phyloP scores from a whole-genome alignment of 306 rosid species.

The Rubus parviflorus region DNA sequence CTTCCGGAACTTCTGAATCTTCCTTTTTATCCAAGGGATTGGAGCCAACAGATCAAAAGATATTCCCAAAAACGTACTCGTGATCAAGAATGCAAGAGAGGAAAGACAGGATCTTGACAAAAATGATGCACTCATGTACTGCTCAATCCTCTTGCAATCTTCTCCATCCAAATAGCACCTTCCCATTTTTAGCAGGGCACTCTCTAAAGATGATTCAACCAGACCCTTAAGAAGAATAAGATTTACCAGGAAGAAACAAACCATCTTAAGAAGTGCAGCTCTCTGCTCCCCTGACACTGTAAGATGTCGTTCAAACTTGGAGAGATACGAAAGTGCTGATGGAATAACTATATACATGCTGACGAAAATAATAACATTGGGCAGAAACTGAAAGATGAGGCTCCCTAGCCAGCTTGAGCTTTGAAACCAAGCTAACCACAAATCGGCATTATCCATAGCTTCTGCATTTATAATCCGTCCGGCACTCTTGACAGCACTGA shows the following conservation, averaged over 20 bases:
- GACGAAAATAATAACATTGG: slow-evolving; percentile 82
- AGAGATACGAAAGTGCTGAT: slow-evolving; percentile 85
- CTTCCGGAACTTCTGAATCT: slow-evolving; percentile 70
- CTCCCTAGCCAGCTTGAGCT: slow-evolving; percentile 94
- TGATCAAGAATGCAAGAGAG: slow-evolving; percentile 86
- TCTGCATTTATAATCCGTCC: slow-evolving; percentile 86
- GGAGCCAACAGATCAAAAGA: slow-evolving; percentile 93
- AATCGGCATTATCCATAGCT: slow-evolving; percentile 91
- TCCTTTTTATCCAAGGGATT: slow-evolving; percentile 89
- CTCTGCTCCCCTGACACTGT: slow-evolving; percentile 95
- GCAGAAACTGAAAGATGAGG: slow-evolving; percentile 86
- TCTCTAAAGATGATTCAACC: slow-evolving; percentile 89
- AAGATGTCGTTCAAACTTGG: slow-evolving; percentile 86
- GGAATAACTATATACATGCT: slow-evolving; percentile 93
- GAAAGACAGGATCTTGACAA: slow-evolving; percentile 94
- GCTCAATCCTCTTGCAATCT: slow-evolving; percentile 98
- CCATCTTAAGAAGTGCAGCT: slow-evolving; percentile 93
- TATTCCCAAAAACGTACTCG: slow-evolving; percentile 92
- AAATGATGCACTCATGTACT: slow-evolving; percentile 91
- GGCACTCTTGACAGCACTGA: slow-evolving; percentile 77
- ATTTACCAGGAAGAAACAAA: slow-evolving; percentile 95
- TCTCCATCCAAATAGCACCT: slow-evolving; percentile 91
- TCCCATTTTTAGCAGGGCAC: slow-evolving; percentile 79
- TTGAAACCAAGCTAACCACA: slow-evolving; percentile 88
- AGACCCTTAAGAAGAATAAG: slow-evolving; percentile 84